Conservation (phyloP, 495 filamentous ascomycete species). For the Lichenothelia convexa region DNA sequence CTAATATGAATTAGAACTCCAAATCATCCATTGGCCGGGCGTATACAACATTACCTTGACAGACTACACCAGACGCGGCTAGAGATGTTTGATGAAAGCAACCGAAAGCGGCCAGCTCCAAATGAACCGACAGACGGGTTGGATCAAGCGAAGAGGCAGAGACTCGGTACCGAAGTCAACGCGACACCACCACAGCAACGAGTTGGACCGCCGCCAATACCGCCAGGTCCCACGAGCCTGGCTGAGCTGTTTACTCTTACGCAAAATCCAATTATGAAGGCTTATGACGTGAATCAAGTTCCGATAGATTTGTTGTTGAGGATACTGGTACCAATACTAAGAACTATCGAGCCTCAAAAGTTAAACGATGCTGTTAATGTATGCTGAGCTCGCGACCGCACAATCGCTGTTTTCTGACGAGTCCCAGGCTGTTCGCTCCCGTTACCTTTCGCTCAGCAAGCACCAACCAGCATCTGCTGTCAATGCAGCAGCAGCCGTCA, state of each 20-base stretch:
- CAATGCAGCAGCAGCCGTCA: conserved; percentile 28
- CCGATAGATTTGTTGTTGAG: conserved; percentile 55
- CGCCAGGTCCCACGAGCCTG: conserved; percentile 54
- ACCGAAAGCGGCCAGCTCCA: conserved; percentile 55
- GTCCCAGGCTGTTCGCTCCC: conserved; percentile 24
- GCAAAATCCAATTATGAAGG: conserved; percentile 47
- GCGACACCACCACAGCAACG: conserved; percentile 26
- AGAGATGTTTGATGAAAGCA: conserved; percentile 59
- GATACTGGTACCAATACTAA: conserved; percentile 55
- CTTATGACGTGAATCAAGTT: conserved; percentile 65
- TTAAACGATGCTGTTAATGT: conserved; percentile 52
- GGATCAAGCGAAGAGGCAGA: conserved; percentile 50
- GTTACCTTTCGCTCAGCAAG: conserved; percentile 28
- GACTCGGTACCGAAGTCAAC: conserved; percentile 36
- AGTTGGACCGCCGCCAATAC: conserved; percentile 39
- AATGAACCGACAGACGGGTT: conserved; percentile 48
- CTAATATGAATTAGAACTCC: conserved; percentile 37
- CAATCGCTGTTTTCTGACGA: background rate
- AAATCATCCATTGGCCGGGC: conserved; percentile 41
- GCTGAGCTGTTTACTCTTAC: conserved; percentile 74
- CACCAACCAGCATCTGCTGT: conserved; percentile 7
- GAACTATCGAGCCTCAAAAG: conserved; percentile 38
- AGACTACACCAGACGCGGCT: conserved; percentile 51
- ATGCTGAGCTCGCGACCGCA: too few relatives aligned
- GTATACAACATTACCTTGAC: conserved; percentile 70